These are phyloP conservation scores for Lentinula detonsa DNA, from an alignment of 768 basidiomycete genomes.

Conservation along the genomic window DNA sequence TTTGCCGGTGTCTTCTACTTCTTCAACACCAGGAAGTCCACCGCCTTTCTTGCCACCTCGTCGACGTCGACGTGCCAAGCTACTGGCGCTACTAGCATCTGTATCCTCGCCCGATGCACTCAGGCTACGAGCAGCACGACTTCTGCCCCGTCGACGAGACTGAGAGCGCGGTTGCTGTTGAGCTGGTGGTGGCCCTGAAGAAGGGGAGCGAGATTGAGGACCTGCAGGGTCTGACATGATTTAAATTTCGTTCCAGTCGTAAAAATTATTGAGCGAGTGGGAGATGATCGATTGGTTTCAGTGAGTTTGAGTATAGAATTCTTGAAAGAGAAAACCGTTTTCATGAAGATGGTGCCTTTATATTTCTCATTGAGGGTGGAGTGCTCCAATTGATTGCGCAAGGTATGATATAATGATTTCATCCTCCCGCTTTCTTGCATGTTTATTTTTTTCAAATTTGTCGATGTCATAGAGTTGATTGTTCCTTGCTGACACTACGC, in stretches of 20 bases:
- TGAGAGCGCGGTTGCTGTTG: not conserved
- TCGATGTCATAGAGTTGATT: not conserved
- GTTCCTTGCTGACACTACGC: not conserved
- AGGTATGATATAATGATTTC: conserved; percentile 7
- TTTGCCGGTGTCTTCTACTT: conserved; percentile 11
- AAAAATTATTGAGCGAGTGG: not conserved
- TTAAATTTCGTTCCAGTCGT: not conserved
- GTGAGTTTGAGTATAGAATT: not conserved
- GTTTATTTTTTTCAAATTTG: not conserved
- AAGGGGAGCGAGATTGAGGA: conserved; percentile 2
- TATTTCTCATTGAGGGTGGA: not conserved
- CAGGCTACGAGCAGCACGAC: not conserved
- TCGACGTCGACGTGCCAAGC: conserved; percentile 8
- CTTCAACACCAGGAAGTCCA: conserved; percentile 14
- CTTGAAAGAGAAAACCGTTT: not conserved
- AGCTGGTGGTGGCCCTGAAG: not conserved
- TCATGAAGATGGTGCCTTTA: not conserved
- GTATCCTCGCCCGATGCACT: not conserved
- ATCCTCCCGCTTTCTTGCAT: not conserved
- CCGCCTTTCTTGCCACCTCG: conserved; percentile 9
- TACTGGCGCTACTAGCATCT: conserved; percentile 1
- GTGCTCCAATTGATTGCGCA: not conserved
- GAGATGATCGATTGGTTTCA: not conserved
- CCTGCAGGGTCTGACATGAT: not conserved
- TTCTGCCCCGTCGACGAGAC: conserved; percentile 1